phyloP scores from a whole-genome alignment of 2,329 filamentous ascomycete species.

The Cyclaneusma minus region DNA sequence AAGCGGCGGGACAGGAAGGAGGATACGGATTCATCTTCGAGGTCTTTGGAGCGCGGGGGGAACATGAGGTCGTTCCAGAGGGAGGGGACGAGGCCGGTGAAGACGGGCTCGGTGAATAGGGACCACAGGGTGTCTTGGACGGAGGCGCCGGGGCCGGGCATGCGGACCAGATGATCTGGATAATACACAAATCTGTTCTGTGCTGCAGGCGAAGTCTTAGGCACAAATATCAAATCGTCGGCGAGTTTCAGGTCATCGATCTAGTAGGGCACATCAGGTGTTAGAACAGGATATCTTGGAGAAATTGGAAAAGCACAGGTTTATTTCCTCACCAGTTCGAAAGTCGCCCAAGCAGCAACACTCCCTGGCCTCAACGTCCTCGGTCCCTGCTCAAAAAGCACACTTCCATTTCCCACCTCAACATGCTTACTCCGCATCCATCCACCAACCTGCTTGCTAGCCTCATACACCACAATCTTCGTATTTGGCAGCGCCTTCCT shows the following conservation, averaged over 20 bases:
- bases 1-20: conserved; percentile 44
- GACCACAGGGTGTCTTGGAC: conserved; percentile 18
- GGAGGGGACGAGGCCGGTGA: conserved; percentile 25
- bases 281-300: conserved; percentile 8
- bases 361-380: conserved; percentile 26
- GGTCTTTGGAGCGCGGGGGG: conserved; percentile 16
- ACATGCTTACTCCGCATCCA: conserved; percentile 62
- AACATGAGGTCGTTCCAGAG: conserved; percentile 20
- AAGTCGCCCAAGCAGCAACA: conserved; percentile 10
- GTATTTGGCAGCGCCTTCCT: conserved; percentile 48
- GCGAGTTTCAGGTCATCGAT: conserved; percentile 39
- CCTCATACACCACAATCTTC: conserved; percentile 72
- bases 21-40: conserved; percentile 56
- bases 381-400: conserved; percentile 75
- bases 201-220: conserved; percentile 32
- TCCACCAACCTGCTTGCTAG: conserved; percentile 53
- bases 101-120: conserved; percentile 36
- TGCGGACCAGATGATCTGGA: conserved; percentile 59
- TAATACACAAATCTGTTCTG: conserved; percentile 74
- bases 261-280: conserved; percentile 26
- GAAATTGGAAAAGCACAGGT: conserved; percentile 1
- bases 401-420: conserved; percentile 39
- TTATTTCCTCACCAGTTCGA: conserved; percentile 9
- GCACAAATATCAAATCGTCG: conserved; percentile 38
- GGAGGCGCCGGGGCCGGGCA: conserved; percentile 30